Evolutionary conservation across 345 rosid genomes (phyloP).

Genomic region (Sonneratia caseolaris): DNA sequence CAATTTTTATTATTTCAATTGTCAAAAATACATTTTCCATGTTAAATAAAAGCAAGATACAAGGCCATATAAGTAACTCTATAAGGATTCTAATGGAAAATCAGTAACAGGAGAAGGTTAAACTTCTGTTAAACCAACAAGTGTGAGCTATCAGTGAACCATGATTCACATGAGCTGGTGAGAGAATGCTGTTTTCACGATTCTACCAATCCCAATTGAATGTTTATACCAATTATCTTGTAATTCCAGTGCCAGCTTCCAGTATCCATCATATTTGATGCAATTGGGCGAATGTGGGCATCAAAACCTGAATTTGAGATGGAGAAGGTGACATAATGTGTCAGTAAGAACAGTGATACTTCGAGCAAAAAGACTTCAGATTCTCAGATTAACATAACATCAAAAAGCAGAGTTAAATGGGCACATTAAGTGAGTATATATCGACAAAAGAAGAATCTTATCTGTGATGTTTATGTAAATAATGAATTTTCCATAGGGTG

Average conservation of each 20-base stretch:
- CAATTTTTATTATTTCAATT: neutral
- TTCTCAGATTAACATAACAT: neutral
- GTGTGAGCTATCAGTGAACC: slow-evolving; percentile 27
- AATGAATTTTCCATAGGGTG: neutral
- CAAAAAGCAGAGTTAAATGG: neutral
- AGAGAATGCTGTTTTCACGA: slow-evolving; percentile 13
- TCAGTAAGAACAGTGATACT: neutral
- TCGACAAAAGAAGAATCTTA: neutral
- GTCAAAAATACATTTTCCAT: slow-evolving; percentile 1
- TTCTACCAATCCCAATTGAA: slow-evolving; percentile 49
- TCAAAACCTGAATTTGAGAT: slow-evolving; percentile 33
- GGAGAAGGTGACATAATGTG: neutral
- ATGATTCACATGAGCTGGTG: slow-evolving; percentile 32
- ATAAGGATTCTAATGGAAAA: neutral
- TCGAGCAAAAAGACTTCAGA: neutral
- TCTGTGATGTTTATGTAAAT: neutral
- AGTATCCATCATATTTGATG: slow-evolving; percentile 35
- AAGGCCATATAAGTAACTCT: slow-evolving; percentile 12
- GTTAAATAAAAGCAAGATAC: neutral
- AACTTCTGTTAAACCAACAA: slow-evolving; percentile 50
- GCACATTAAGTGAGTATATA: neutral
- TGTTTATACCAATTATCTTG: slow-evolving; percentile 43
- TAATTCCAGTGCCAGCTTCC: slow-evolving; percentile 95
- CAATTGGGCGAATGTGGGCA: slow-evolving; percentile 42
- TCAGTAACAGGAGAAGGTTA: slow-evolving; percentile 23